Evolutionary conservation across 208 protist genomes (phyloP), one percentile per base, ranked within the genome.

Genomic region (Phytomonas sp.): DNA sequence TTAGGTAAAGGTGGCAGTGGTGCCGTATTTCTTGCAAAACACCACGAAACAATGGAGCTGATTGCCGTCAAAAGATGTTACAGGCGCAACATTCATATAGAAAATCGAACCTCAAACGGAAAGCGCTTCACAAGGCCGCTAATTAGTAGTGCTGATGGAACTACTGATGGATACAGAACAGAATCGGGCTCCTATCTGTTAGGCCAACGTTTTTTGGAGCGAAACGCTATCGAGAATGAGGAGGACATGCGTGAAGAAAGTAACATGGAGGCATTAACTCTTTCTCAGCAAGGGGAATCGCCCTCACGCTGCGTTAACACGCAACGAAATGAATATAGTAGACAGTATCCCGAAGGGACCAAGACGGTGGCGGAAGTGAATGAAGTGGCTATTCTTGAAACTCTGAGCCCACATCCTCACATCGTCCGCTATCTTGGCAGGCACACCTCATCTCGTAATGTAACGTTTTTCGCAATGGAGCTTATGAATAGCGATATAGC

Each of bases 401-500:
- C 77, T 53, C 61, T 90, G 69, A 80, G 84, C 3, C 75, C 76
- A 13, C 88, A 94, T 53, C 81, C 79, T n/a, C 82, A 90, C 66
- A 86, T 92, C 72, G 82, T 92, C 4, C 70, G 56, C 32, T 85
- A 82, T 59, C 72, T 90, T 7, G 85, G 82, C 29, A 72, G 64
- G 67, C 84, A 85, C 66, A 85, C 73, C 1, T 77, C 78, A 1
- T 74, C 79, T 20, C 79, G 66, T 8, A 72, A 71, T 29, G 71
- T 81, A 0, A 83, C 67, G 2, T 94, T 81, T 36, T 75, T 91
- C 40, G 79, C 82, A 1, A 85, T 94, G 79, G 85, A 94, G 73
- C 70, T 94, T 17, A 94, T 94, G 88, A 75, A 91, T 37, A 94
- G 85, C 62, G 85, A 92, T 70, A 75, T 92, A 28, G 82, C 72